phyloP scores from a whole-genome alignment of 176 grass and related monocot genomes.

The Musa schizocarpa region DNA sequence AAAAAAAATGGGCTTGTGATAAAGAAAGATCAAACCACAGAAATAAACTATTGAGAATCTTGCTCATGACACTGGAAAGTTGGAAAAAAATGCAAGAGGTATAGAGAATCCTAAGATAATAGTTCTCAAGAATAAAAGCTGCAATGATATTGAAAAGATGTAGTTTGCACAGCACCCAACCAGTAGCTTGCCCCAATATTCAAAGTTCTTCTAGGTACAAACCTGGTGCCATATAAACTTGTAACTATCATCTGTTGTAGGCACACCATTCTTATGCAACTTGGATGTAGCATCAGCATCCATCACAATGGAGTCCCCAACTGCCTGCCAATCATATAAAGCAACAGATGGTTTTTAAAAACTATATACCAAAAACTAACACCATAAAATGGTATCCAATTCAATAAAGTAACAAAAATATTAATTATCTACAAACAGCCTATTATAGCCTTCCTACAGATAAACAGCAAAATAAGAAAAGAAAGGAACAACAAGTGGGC shows the following conservation, averaged over 20 bases:
- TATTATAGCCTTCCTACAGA: neutral
- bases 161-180: no score
- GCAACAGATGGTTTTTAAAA: neutral
- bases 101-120: neutral
- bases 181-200: neutral
- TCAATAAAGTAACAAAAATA: neutral
- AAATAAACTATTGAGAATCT: neutral
- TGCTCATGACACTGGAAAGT: neutral
- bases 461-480: no score
- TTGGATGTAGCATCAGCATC: conserved; percentile 81
- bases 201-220: neutral
- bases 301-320: conserved; percentile 58
- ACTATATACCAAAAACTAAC: neutral
- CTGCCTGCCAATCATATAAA: conserved; percentile 23
- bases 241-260: conserved; percentile 65
- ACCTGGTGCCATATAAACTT: conserved; percentile 81
- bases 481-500: no score
- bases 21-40: no score
- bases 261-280: conserved; percentile 43
- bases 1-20: neutral
- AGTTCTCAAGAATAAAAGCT: neutral
- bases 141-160: no score
- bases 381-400: neutral
- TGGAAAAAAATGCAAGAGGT: neutral
- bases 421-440: neutral